Evolutionary conservation across 176 grass and related monocot genomes (phyloP).

Genomic region (Oryza longistaminata): DNA sequence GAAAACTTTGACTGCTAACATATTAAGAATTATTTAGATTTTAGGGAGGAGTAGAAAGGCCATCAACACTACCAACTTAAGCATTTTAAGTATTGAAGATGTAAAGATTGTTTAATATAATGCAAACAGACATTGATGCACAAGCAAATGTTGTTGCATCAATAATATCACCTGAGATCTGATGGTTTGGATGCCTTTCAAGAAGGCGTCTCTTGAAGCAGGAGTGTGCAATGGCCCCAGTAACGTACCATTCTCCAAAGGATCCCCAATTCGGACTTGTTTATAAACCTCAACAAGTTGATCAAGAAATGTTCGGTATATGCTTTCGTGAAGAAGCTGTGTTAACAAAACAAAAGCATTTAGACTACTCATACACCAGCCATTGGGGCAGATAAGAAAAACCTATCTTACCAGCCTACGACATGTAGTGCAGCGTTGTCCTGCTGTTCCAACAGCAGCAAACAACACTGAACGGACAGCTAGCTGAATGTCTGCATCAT

Average conservation of each 20-base stretch:
- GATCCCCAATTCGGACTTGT: constrained; percentile 95
- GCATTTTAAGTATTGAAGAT: not conserved
- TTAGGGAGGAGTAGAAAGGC: not conserved
- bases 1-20: not conserved
- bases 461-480: constrained; percentile 96
- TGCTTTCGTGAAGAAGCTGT: constrained; percentile 90
- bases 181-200: constrained; percentile 81
- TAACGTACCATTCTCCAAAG: constrained; percentile 90
- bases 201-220: constrained; percentile 78
- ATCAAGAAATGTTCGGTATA: constrained; percentile 89
- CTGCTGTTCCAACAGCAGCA: constrained; percentile 97
- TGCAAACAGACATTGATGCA: constrained; percentile 3
- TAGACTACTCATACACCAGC: constrained; percentile 27
- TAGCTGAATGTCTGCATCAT: constrained; percentile 94
- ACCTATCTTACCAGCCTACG: constrained; percentile 78
- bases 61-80: not conserved
- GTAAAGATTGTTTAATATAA: not conserved
- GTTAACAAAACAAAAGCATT: constrained; percentile 12
- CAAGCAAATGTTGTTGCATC: not conserved
- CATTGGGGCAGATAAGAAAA: not conserved
- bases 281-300: constrained; percentile 93
- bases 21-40: not conserved
- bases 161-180: constrained; percentile 70
- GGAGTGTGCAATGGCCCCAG: constrained; percentile 88
- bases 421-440: constrained; percentile 95